Base-by-base conservation (phyloP, 495 filamentous ascomycete species). In the Cladorrhinum samala region DNA sequence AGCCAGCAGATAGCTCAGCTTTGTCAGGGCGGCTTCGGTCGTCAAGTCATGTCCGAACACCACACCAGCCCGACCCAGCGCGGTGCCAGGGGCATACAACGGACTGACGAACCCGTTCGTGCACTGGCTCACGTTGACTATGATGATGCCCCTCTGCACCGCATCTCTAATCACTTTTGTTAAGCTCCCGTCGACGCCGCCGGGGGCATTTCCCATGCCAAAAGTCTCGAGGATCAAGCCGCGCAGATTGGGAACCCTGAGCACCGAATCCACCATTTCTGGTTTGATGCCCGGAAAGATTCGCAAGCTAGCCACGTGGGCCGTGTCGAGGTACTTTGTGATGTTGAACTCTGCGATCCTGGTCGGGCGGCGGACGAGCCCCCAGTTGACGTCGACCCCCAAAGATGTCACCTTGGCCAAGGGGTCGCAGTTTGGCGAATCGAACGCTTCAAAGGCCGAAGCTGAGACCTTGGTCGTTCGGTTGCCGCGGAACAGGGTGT, bases 221-320 rank as follows among this genome's bases (percentile, higher is more conserved):
- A 96, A 98, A 0, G 93, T 96, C 74, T 96, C 91, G 21, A 98
- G 75, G 17, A 98, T 83, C 39, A 98, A 70, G 0, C 93, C 93
- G 46, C 85, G 81, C 9, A 98, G 73, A 9, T 84, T 83, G 3
- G 88, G 81, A n/a, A 93, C 68, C 25, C 78, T 76, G 50, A 97
- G 74, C 17, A 98, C 90, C 5, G 85, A 87, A 64, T 95, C 89
- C 13, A 98, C 81, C 89, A 98, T 95, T 58, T 92, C 85, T 3
- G 93, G 89, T 67, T 87, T 86, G 71, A 98, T 95, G 18, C 93
- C 93, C 0, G 93, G 93, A 67, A 97, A 98, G 58, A 98, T 90
- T 16, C 92, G 83, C 54, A 98, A 75, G 65, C 90, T 95, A 3
- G 91, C 91, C 23, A 98, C 93, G 71, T 95, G 87, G 9, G 83